Base-by-base conservation (phyloP, 345 rosid species). In the Dipteronia dyeriana region DNA sequence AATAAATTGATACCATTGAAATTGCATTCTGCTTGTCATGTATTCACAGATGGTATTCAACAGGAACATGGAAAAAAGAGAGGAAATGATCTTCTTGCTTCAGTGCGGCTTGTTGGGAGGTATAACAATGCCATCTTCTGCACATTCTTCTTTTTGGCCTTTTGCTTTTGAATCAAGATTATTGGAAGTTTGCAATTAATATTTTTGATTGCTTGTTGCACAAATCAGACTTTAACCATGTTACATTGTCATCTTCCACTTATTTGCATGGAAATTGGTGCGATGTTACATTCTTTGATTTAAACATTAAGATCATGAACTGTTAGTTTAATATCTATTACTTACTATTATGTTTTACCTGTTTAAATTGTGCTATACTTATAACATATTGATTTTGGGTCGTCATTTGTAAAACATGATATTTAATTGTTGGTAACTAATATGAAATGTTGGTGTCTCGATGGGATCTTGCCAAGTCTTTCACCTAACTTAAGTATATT, bases 61-160 rank as follows among this genome's bases (percentile, higher is more conserved):
- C 88, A 95, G 96, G 97, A 95, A 76, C 97, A 93, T 85, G 91
- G 90, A 60, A 87, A 71, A 25, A 90, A 84, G 77, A 92, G 84
- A 80, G 96, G 98, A 85, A 85, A 87, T 87, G 99, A 95, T 68
- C 95, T 95, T 83, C 93, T 93, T 82, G 97, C 98, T 67, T 95
- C 97, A 59, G 96, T 95, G 68, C 86, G 98, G 22, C 82, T 92
- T 71, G 80, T 91, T 80, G 97, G 98, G 76, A 91, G 98, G 99
- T 95, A 86, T 38, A 66, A 61, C 66, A 22, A 68, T 79, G 76
- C 26, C 74, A 66, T 72, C 49, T 57, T 20, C 29, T 51, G 68
- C 54, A 41, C 47, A 13, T 59, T 22, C 56, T 68, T 51, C 62
- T 80, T 9, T 66, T 2, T 19, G 2, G 19, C n/a, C 49, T 68